These are phyloP conservation scores for Cladosporium sp. DNA, from an alignment of 2,329 filamentous ascomycete species.

Conservation along the genomic window DNA sequence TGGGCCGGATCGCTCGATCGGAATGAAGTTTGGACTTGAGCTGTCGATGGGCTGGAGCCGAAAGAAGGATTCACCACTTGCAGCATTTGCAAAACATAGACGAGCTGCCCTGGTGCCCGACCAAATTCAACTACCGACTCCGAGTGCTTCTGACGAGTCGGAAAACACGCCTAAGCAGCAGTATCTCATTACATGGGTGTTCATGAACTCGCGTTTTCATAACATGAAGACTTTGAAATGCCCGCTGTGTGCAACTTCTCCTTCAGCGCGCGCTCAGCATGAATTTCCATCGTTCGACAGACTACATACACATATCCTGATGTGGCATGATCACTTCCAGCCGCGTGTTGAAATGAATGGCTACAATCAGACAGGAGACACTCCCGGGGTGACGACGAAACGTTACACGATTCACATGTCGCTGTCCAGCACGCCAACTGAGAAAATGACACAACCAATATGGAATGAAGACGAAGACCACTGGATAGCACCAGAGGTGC, in stretches of 20 bases:
- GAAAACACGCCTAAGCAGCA: slow-evolving; percentile 22
- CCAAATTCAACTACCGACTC: slow-evolving; percentile 32
- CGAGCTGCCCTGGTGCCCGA: neutral
- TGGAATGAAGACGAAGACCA: slow-evolving; percentile 34
- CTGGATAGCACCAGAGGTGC: slow-evolving; percentile 38
- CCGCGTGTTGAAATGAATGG: slow-evolving; percentile 28
- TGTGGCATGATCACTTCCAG: slow-evolving; percentile 41
- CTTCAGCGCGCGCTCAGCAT: neutral
- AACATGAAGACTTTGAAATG: slow-evolving; percentile 24
- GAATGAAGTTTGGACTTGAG: slow-evolving; percentile 30
- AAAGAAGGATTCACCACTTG: slow-evolving; percentile 28
- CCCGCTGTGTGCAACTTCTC: slow-evolving; percentile 6
- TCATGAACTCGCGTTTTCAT: slow-evolving; percentile 18
- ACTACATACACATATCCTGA: slow-evolving; percentile 40
- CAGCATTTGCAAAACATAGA: slow-evolving; percentile 25
- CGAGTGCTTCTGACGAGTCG: slow-evolving; percentile 30
- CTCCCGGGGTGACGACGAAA: neutral
- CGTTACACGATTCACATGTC: slow-evolving; percentile 12
- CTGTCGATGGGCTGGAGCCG: slow-evolving; percentile 35
- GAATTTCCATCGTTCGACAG: slow-evolving; percentile 32
- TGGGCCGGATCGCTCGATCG: slow-evolving; percentile 23
- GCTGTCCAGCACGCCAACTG: neutral
- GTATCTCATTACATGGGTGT: slow-evolving; percentile 32
- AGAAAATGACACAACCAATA: slow-evolving; percentile 24
- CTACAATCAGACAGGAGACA: neutral